These are phyloP conservation scores for Striga hermonthica DNA, from an alignment of 305 asterid species.

Conservation along the genomic window DNA sequence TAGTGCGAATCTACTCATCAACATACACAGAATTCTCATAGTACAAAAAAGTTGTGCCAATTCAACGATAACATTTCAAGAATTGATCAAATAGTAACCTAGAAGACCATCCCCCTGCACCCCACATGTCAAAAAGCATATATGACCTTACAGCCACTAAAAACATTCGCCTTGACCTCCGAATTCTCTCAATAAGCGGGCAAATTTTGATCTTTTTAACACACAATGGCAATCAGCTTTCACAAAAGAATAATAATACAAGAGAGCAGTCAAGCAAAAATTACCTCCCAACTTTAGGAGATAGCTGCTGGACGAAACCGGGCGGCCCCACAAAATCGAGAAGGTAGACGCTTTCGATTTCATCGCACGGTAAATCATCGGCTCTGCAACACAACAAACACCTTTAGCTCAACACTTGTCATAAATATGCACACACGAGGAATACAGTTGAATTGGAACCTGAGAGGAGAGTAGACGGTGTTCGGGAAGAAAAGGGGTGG, in stretches of 20 bases:
- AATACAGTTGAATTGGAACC: conserved; percentile 32
- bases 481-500: conserved; percentile 63
- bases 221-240: too few relatives aligned
- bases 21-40: conserved; percentile 22
- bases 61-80: not conserved
- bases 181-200: too few relatives aligned
- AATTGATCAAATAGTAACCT: conserved; percentile 12
- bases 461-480: conserved; percentile 76
- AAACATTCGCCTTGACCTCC: too few relatives aligned
- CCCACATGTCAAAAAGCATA: conserved; percentile 13
- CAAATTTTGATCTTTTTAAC: too few relatives aligned
- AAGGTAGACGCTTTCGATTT: conserved; percentile 62
- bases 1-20: conserved; percentile 34
- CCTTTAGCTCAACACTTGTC: conserved; percentile 25
- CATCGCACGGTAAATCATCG: conserved; percentile 65
- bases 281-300: conserved; percentile 56
- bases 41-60: too few relatives aligned
- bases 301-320: conserved; percentile 64
- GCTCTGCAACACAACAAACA: conserved; percentile 44
- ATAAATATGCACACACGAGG: not conserved
- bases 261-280: conserved; percentile 4
- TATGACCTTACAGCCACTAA: conserved; percentile 27
- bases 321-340: conserved; percentile 90
- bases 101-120: not conserved
- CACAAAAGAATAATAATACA: too few relatives aligned